Percentiles rank a stretch among this genome's conserved stretches.
Conservation (phyloP, 352 stramenopile species). For the Pythium myriotylum region DNA sequence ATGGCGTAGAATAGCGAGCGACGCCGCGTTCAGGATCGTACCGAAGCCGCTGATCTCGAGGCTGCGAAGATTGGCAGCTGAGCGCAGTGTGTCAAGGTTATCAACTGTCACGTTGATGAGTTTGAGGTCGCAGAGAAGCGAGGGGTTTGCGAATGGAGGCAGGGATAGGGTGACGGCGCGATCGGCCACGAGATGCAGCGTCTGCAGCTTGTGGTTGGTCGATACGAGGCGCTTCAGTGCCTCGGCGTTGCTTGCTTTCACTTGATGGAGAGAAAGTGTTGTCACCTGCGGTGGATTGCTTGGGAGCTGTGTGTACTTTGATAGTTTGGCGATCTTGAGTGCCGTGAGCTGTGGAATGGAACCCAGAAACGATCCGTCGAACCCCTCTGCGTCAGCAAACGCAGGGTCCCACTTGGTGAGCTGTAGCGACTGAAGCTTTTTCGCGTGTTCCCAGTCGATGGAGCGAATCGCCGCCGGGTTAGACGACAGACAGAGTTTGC, state of each 20-base stretch:
- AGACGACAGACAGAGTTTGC: slow-evolving; percentile 2
- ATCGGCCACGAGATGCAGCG: not conserved
- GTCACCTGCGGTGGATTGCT: not conserved
- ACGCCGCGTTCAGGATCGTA: not conserved
- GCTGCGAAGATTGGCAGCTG: not conserved
- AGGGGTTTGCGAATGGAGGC: not conserved
- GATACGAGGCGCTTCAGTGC: not conserved
- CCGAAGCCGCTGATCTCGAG: slow-evolving; percentile 16
- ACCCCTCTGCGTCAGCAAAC: not conserved
- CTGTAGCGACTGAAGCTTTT: not conserved
- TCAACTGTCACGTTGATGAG: slow-evolving; percentile 3
- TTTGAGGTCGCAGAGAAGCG: not conserved
- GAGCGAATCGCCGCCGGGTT: slow-evolving; percentile 6
- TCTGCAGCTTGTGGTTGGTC: not conserved
- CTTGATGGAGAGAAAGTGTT: slow-evolving; percentile 4
- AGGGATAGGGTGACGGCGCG: not conserved
- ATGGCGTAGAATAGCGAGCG: not conserved
- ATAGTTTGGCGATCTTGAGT: slow-evolving; percentile 14
- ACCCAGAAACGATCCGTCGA: slow-evolving; percentile 5
- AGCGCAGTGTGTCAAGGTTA: not conserved
- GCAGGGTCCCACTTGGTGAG: slow-evolving; percentile 10
- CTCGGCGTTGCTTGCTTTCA: not conserved
- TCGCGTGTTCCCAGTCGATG: slow-evolving; percentile 2
- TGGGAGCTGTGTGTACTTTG: slow-evolving; percentile 2
- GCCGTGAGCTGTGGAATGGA: not conserved